phyloP scores from a whole-genome alignment of 2,329 filamentous ascomycete species.

The Endoconidiophora laricicola region DNA sequence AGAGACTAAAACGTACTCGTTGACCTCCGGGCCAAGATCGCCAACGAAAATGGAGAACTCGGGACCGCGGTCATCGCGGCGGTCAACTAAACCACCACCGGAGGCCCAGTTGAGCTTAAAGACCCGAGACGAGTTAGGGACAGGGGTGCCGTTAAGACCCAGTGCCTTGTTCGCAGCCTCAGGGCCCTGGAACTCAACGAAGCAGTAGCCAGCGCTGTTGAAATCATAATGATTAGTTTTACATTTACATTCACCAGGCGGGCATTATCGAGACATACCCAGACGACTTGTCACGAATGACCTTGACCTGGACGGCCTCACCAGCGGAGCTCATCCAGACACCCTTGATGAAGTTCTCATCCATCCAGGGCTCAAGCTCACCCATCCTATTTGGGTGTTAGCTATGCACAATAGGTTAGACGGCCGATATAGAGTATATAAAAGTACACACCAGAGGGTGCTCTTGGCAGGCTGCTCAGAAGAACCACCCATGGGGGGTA shows the following conservation, averaged over 20 bases:
- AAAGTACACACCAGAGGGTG: conserved; percentile 35
- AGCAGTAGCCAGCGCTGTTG: conserved; percentile 86
- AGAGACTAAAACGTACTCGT: conserved; percentile 92
- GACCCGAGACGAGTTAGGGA: conserved; percentile 83
- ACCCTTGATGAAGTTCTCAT: conserved; percentile 95
- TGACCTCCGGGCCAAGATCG: conserved; percentile 93
- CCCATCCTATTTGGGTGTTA: conserved; percentile 61
- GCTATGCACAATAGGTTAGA: not conserved
- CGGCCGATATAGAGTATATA: not conserved
- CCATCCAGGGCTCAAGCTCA: conserved; percentile 97
- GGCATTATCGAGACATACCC: conserved; percentile 42
- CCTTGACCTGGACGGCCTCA: conserved; percentile 95
- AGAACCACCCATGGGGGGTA: conserved; percentile 17
- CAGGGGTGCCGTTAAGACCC: conserved; percentile 70
- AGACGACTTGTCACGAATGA: conserved; percentile 98
- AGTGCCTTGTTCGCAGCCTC: conserved; percentile 85
- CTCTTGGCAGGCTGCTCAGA: conserved; percentile 36
- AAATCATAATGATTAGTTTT: conserved; percentile 14
- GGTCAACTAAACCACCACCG: conserved; percentile 84
- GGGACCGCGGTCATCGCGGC: conserved; percentile 86
- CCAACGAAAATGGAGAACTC: conserved; percentile 97
- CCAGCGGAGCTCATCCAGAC: conserved; percentile 78
- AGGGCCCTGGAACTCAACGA: conserved; percentile 75
- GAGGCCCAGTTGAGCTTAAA: conserved; percentile 99
- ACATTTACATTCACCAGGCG: not conserved